Evolutionary conservation across 352 stramenopile genomes (phyloP).

Genomic region (Pythium folliculosum): DNA sequence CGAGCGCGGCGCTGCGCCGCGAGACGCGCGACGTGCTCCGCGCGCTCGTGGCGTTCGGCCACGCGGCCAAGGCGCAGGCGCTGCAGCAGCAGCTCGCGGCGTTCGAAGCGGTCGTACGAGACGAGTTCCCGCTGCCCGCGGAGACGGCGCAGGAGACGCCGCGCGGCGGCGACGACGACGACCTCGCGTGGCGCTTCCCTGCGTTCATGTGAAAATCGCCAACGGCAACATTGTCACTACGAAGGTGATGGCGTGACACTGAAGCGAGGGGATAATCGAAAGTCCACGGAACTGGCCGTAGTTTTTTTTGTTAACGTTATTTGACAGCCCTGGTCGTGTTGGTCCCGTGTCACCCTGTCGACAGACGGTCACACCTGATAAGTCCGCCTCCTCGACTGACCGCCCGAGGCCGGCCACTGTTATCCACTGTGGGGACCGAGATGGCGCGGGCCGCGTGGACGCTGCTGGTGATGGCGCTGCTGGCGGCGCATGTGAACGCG

Average conservation of each 20-base stretch:
- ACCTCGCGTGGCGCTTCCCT: conserved; percentile 20
- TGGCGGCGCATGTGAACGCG: not conserved
- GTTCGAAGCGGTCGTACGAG: conserved; percentile 40
- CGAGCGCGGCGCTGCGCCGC: conserved; percentile 36
- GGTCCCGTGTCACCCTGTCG: too few relatives aligned
- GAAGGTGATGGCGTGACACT: not conserved
- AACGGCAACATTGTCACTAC: conserved; percentile 16
- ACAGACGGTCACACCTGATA: too few relatives aligned
- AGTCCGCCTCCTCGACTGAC: too few relatives aligned
- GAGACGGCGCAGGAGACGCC: not conserved
- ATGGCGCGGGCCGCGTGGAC: too few relatives aligned
- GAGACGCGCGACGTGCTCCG: conserved; percentile 47
- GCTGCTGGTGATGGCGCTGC: not conserved
- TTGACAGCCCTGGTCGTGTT: too few relatives aligned
- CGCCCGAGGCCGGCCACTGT: not conserved
- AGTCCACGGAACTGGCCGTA: conserved; percentile 5
- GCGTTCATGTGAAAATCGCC: not conserved
- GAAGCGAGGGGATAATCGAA: not conserved
- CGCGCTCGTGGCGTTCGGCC: conserved; percentile 58
- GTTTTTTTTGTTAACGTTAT: too few relatives aligned
- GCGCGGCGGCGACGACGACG: not conserved
- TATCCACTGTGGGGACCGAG: too few relatives aligned
- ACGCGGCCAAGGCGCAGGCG: conserved; percentile 37
- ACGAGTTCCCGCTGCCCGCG: conserved; percentile 28
- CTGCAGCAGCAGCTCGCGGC: conserved; percentile 44